These are phyloP conservation scores for Myxozyma vanderwaltii DNA, from an alignment of 805 yeast genomes.

Conservation along the genomic window DNA sequence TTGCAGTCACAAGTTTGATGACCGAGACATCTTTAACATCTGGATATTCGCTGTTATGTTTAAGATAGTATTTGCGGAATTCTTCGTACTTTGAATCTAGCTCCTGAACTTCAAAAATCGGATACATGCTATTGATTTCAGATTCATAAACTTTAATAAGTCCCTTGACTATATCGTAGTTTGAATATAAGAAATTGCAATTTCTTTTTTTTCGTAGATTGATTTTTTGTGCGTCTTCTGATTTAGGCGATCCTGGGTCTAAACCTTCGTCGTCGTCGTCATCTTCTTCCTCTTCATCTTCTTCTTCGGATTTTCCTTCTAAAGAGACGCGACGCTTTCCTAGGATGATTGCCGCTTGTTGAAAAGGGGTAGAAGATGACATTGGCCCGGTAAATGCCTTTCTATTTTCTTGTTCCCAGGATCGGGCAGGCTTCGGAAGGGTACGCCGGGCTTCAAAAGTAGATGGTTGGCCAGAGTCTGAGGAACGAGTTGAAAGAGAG, in stretches of 20 bases:
- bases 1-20: conserved; percentile 32
- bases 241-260: conserved; percentile 1
- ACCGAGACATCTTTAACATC: conserved; percentile 16
- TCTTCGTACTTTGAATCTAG: conserved; percentile 30
- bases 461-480: neutral
- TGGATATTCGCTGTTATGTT: neutral
- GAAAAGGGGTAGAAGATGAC: conserved; percentile 14
- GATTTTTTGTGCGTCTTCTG: conserved; percentile 4
- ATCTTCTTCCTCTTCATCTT: conserved; percentile 9
- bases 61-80: conserved; percentile 2
- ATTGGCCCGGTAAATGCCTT: conserved; percentile 19
- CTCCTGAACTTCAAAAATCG: conserved; percentile 35
- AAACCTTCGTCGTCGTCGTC: conserved; percentile 6
- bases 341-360: conserved; percentile 1
- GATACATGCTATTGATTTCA: conserved; percentile 38
- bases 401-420: conserved; percentile 12
- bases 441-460: neutral
- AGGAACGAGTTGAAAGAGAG: conserved; percentile 15
- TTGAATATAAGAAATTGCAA: conserved; percentile 12
- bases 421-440: conserved; percentile 14
- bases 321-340: neutral
- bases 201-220: neutral
- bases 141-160: conserved; percentile 33
- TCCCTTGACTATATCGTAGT: conserved; percentile 19
- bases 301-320: neutral